phyloP scores from a whole-genome alignment of 2,329 filamentous ascomycete species.

The Penicillium frequentans region DNA sequence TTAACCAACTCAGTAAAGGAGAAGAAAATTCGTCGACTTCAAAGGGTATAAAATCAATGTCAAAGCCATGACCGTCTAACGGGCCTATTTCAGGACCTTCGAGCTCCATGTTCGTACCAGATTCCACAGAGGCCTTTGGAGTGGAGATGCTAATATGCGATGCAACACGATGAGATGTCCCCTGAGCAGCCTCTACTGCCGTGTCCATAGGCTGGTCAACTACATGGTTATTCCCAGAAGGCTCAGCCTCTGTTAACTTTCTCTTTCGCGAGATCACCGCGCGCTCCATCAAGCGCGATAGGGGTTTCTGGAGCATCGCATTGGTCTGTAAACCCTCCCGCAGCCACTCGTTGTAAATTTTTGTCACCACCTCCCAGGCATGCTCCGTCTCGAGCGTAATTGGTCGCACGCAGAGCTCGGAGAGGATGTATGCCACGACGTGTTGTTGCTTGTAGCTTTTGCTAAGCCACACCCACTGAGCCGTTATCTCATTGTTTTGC shows the following conservation, averaged over 20 bases:
- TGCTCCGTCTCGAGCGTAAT: conserved; percentile 17
- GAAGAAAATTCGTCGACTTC: too few species aligned
- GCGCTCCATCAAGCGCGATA: conserved; percentile 20
- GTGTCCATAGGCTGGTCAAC: too few species aligned
- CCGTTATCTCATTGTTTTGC: conserved; percentile 55
- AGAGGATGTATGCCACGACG: conserved; percentile 55
- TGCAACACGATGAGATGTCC: too few species aligned
- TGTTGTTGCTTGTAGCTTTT: conserved; percentile 60
- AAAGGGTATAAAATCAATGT: too few species aligned
- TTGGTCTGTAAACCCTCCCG: conserved; percentile 3
- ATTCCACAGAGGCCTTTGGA: too few species aligned
- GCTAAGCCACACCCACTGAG: conserved; percentile 59
- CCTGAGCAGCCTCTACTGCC: too few species aligned
- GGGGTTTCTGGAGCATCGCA: conserved; percentile 12
- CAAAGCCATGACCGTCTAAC: too few species aligned
- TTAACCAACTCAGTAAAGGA: too few species aligned
- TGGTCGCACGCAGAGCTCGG: conserved; percentile 48
- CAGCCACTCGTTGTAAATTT: conserved; percentile 20
- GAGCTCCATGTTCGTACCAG: too few species aligned
- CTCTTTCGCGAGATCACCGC: background rate
- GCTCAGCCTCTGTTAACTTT: background rate
- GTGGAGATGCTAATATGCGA: too few species aligned
- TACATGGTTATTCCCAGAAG: background rate
- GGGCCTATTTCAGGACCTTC: too few species aligned
- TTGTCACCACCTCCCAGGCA: conserved; percentile 26